Evolutionary conservation across 2,329 filamentous ascomycete genomes (phyloP).

Genomic region (Aureobasidium namibiae): DNA sequence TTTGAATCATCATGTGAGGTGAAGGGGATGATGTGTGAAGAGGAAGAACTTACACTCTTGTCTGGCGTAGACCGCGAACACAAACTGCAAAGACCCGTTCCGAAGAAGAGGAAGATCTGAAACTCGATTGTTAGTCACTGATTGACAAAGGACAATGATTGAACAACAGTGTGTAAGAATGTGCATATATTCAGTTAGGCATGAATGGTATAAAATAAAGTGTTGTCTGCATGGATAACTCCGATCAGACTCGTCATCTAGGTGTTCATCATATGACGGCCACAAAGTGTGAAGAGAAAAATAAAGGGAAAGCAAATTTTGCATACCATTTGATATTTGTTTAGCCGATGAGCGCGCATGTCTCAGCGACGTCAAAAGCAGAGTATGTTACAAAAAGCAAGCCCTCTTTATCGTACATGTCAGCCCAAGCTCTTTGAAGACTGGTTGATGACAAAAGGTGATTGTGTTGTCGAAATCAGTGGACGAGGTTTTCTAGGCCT

Average conservation of each 20-base stretch:
- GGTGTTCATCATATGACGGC: slow-evolving; percentile 25
- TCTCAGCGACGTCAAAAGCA: background rate
- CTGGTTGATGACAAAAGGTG: background rate
- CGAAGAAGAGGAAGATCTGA: background rate
- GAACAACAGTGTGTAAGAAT: slow-evolving; percentile 11
- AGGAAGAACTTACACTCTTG: slow-evolving; percentile 1
- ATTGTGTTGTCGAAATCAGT: slow-evolving; percentile 23
- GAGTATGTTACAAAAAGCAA: background rate
- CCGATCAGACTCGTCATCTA: slow-evolving; percentile 35
- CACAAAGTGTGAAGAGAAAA: slow-evolving; percentile 11
- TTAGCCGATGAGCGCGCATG: background rate
- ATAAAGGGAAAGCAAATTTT: slow-evolving; percentile 9
- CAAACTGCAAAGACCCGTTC: background rate
- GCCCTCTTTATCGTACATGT: slow-evolving; percentile 3
- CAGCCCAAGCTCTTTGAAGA: slow-evolving; percentile 8
- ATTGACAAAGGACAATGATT: slow-evolving; percentile 13
- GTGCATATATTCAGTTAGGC: slow-evolving; percentile 15
- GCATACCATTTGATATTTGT: slow-evolving; percentile 10
- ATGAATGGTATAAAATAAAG: slow-evolving; percentile 31
- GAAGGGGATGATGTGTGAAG: background rate
- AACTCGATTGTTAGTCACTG: slow-evolving; percentile 9
- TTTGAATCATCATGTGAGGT: slow-evolving; percentile 24
- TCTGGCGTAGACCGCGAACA: background rate
- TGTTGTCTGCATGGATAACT: slow-evolving; percentile 30
- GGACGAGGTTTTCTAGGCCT: slow-evolving; percentile 39